Base-by-base conservation (phyloP, 2,329 filamentous ascomycete species). In the Cladophialophora immunda region DNA sequence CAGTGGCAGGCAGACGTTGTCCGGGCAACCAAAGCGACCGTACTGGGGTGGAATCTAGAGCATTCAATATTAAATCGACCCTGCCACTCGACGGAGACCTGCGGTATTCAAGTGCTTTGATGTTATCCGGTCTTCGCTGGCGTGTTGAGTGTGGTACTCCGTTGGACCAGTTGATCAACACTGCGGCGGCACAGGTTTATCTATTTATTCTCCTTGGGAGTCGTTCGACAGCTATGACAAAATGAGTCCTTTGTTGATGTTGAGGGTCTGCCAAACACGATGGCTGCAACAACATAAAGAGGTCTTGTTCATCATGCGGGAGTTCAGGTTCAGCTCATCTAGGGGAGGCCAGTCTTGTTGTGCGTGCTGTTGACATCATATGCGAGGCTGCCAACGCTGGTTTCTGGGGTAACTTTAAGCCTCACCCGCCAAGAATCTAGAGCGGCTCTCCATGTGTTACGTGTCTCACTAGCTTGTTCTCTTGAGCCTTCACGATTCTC, bases 1-100 rank as follows among this genome's bases (percentile, higher is more conserved):
- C 54, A 38, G 56, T 9, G n/a, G 30, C n/a, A 58, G 47, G 61
- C 52, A 11, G 36, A 5, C n/a, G 59, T 67, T 67, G 55, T 45
- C 64, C 47, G 13, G 64, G 55, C 58, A 62, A 67, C 60, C 64
- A 60, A 25, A 50, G 45, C 8, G 47, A 17, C 27, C 29, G 50
- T 9, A 22, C n/a, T 19, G 27, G 13, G 29, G 30, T 17, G 41
- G 41, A 29, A 30, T 38, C 29, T 52, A 30, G 32, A 25, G 9
- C 15, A 22, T 32, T n/a, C 17, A 9, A 52, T n/a, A n/a, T n/a
- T 9, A 38, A 11, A 13, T 61, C 45, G 13, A 27, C 13, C 7
- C 32, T 27, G 8, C 29, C 41, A 4, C 7, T 13, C 54, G n/a
- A 29, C 22, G 27, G 17, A 17, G 29, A 17, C 36, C 7, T 25